Conservation (phyloP, 192 early-diverging fungal species). For the Coemansia sp. region DNA sequence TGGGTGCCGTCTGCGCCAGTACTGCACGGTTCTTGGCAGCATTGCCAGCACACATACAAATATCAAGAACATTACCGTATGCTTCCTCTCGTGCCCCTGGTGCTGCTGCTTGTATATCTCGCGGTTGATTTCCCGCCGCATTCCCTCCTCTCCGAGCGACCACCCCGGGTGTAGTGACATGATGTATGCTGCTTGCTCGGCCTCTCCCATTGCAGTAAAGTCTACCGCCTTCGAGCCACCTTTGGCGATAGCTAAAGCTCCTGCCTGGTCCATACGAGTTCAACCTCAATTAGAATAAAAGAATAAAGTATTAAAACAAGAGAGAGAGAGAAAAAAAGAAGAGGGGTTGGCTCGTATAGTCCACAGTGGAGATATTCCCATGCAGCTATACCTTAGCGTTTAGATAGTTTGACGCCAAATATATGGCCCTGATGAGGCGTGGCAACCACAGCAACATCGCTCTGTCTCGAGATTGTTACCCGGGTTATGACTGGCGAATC, state of each 20-base stretch:
- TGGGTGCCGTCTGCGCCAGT: slow-evolving; percentile 40
- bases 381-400: slow-evolving; percentile 22
- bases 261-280: slow-evolving; percentile 7
- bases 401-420: slow-evolving; percentile 33
- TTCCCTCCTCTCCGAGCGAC: slow-evolving; percentile 23
- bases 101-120: slow-evolving; percentile 36
- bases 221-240: not conserved
- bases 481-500: slow-evolving; percentile 29
- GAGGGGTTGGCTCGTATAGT: not conserved
- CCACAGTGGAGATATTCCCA: not conserved
- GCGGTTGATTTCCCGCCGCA: slow-evolving; percentile 13
- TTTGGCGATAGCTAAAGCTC: not conserved
- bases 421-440: slow-evolving; percentile 39
- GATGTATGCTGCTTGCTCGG: slow-evolving; percentile 23
- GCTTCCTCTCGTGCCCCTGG: slow-evolving; percentile 36
- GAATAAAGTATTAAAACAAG: not conserved
- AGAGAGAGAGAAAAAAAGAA: not conserved
- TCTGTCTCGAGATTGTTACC: slow-evolving; percentile 31
- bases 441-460: slow-evolving; percentile 29
- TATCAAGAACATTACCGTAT: slow-evolving; percentile 44
- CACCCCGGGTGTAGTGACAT: slow-evolving; percentile 26
- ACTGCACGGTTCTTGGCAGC: slow-evolving; percentile 35
- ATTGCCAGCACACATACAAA: slow-evolving; percentile 31
- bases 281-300: not conserved
- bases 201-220: slow-evolving; percentile 12